These are phyloP conservation scores for Linnemannia elongata DNA, from an alignment of 192 early-diverging fungal genomes.

Conservation along the genomic window DNA sequence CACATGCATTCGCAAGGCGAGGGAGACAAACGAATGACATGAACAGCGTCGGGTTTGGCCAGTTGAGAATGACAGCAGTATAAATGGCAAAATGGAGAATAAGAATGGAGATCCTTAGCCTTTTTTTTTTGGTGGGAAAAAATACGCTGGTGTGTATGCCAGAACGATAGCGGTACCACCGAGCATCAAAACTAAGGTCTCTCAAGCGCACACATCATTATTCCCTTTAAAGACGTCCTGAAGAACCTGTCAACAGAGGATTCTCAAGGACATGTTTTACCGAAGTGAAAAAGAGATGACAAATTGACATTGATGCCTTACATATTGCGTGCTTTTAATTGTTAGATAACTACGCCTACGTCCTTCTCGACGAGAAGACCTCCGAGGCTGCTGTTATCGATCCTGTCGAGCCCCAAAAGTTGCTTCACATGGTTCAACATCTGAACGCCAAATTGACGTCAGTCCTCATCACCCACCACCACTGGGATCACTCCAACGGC, in stretches of 20 bases:
- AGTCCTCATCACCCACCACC: constrained; percentile 91
- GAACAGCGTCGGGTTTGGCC: too few relatives aligned
- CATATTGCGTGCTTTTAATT: constrained; percentile 19
- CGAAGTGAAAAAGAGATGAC: not conserved
- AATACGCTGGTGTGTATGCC: not conserved
- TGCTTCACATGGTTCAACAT: constrained; percentile 68
- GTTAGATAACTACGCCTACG: constrained; percentile 90
- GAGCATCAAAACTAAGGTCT: not conserved
- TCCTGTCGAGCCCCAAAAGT: constrained; percentile 86
- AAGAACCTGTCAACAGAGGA: not conserved
- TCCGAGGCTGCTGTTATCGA: constrained; percentile 83
- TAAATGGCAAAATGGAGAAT: not conserved
- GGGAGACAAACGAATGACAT: too few relatives aligned
- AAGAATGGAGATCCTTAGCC: not conserved
- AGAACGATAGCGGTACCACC: not conserved
- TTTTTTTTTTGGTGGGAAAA: too few relatives aligned
- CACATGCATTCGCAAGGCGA: too few relatives aligned
- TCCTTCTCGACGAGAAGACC: constrained; percentile 80
- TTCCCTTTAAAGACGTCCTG: not conserved
- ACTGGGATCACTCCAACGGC: constrained; percentile 90
- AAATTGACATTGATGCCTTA: not conserved
- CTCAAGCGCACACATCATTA: not conserved
- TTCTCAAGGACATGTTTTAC: not conserved
- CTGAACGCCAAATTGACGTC: constrained; percentile 66
- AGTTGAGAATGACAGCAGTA: not conserved